Evolutionary conservation across 2,329 filamentous ascomycete species (phyloP).

Genomic region (Aspergillus sclerotialis): DNA sequence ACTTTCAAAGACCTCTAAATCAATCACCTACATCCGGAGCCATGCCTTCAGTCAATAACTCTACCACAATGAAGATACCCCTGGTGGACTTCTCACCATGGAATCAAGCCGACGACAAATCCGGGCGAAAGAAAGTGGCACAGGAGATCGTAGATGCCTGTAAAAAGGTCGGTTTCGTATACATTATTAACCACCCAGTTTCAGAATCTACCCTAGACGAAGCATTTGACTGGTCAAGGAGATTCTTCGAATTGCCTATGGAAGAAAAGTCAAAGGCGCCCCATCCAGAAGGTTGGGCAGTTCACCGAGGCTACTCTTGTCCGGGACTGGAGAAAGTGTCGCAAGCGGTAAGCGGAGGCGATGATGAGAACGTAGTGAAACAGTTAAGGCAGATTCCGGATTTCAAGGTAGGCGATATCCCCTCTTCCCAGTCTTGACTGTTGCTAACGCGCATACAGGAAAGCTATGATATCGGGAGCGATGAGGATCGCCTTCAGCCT

Average conservation of each 20-base stretch:
- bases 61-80: slow-evolving; percentile 23
- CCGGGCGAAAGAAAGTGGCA: slow-evolving; percentile 26
- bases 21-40: no score
- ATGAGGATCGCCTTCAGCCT: slow-evolving; percentile 37
- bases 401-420: slow-evolving; percentile 39
- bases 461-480: slow-evolving; percentile 47
- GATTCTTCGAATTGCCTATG: slow-evolving; percentile 38
- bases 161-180: slow-evolving; percentile 42
- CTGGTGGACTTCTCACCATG: slow-evolving; percentile 35
- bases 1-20: no score
- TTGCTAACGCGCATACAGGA: slow-evolving; percentile 29
- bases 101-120: slow-evolving; percentile 18
- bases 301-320: slow-evolving; percentile 52
- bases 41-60: background rate
- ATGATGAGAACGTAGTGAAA: slow-evolving; percentile 35
- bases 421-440: slow-evolving; percentile 1
- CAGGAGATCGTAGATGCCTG: slow-evolving; percentile 36
- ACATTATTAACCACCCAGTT: slow-evolving; percentile 44
- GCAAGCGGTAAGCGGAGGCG: slow-evolving; percentile 35
- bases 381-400: slow-evolving; percentile 43
- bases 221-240: slow-evolving; percentile 39
- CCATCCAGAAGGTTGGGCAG: slow-evolving; percentile 42
- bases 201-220: slow-evolving; percentile 30
- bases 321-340: slow-evolving; percentile 50
- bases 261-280: slow-evolving; percentile 44